A percentile compares a stretch with the other conserved stretches of the same genome.
phyloP scores from a whole-genome alignment of 2,329 filamentous ascomycete species.

The Ophiosphaerella narmari region DNA sequence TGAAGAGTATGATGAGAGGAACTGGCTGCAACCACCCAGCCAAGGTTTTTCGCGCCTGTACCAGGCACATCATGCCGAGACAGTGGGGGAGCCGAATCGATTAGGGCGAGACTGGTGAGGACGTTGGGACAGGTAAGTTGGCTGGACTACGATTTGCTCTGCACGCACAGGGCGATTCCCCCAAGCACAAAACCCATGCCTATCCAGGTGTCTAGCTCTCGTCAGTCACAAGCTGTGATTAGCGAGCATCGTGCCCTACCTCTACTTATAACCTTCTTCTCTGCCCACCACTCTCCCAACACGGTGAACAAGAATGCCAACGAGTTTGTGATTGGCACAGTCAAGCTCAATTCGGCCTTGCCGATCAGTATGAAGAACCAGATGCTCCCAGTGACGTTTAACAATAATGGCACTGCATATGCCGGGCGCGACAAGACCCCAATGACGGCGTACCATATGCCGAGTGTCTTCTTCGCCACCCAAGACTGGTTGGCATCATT shows the following conservation, averaged over 20 bases:
- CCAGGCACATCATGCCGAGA: constrained; percentile 6
- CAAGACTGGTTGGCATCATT: constrained; percentile 56
- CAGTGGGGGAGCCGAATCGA: constrained; percentile 6
- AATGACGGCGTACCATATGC: constrained; percentile 72
- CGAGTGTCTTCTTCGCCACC: constrained; percentile 66
- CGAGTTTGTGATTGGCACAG: constrained; percentile 93
- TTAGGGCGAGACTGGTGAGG: constrained; percentile 21
- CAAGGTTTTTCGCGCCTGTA: constrained; percentile 77
- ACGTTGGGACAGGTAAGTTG: not conserved
- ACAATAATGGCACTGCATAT: constrained; percentile 81
- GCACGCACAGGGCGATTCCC: constrained; percentile 83
- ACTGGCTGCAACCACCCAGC: constrained; percentile 88
- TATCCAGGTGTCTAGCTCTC: constrained; percentile 71
- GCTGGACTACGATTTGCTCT: constrained; percentile 51
- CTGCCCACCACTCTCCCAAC: constrained; percentile 91
- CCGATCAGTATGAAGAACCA: constrained; percentile 98
- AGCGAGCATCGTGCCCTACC: constrained; percentile 51
- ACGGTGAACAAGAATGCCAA: constrained; percentile 96
- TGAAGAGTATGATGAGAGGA: constrained; percentile 77
- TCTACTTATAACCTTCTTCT: constrained; percentile 84
- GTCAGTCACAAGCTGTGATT: constrained; percentile 9
- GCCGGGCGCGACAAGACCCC: constrained; percentile 80
- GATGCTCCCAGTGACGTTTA: constrained; percentile 90
- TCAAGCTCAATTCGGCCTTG: constrained; percentile 87
- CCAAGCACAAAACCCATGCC: constrained; percentile 79